Base-by-base conservation (phyloP, 1,139 yeast species). In the Candida tropicalis region DNA sequence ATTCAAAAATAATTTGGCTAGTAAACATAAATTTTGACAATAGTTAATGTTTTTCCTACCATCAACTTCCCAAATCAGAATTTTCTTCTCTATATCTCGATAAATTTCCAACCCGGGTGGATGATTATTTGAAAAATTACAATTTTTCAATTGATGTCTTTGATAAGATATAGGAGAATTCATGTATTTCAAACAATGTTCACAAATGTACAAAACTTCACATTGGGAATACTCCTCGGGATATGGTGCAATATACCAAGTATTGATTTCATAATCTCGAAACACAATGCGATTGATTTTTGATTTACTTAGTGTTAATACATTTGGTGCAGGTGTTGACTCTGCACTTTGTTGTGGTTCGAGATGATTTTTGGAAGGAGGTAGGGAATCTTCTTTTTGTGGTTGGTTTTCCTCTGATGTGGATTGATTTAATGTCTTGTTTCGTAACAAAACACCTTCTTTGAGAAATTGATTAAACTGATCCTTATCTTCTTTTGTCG, bases 51-150 rank as follows among this genome's bases (percentile, higher is more conserved):
- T 84, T 52, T 86, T 87, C 35, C 95, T 73, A 0, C 99, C 99
- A 60, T 93, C 98, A 16, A 93, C 85, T 62, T 93, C 98, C 81
- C 93, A 93, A 13, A 93, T 71, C 11, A 95, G 81, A 4, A 85
- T 68, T 13, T 70, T 68, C 1, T 75, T 73, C 1, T 41, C 49
- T 3, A 47, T 28, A 51, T 84, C 87, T 34, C 96, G 73, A 59
- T 93, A 93, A 11, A 93, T 88, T 59, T 93, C 97, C 46, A 79
- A 75, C 0, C 99, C 99, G 0, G 98, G 98, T 0, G 98, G 98
- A 51, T 81, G 85, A 42, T 69, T 70, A 46, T 73, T 65, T 23
- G 79, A 68, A 42, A 60, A 50, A 49, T 68, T 70, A 45, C 79
- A 79, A 61, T 95, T 88, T 56, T 90, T 90, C 47, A 81, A 56